phyloP scores from a whole-genome alignment of 2,329 filamentous ascomycete species.

The Diaporthe capsici region DNA sequence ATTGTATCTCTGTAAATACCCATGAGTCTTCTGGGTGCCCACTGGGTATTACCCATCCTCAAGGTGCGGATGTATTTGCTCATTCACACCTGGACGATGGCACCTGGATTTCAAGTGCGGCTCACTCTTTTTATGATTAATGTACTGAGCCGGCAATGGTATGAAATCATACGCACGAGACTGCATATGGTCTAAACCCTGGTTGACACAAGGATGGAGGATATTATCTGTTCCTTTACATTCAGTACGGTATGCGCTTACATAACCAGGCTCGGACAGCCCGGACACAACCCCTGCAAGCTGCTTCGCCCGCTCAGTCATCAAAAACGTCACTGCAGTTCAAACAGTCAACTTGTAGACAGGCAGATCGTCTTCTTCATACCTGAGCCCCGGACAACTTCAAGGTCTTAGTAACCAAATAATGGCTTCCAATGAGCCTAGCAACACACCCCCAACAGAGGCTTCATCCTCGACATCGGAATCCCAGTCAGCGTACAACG shows the following conservation, averaged over 20 bases:
- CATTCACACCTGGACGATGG: not conserved
- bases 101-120: not conserved
- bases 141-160: not conserved
- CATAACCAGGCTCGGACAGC: conserved; percentile 8
- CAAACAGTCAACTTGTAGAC: not conserved
- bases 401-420: not conserved
- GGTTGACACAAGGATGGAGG: too few relatives aligned
- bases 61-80: not conserved
- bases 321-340: conserved; percentile 27
- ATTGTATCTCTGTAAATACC: too few relatives aligned
- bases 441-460: not conserved
- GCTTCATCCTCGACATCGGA: conserved; percentile 38
- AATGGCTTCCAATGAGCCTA: conserved; percentile 20
- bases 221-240: not conserved
- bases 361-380: not conserved
- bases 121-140: not conserved
- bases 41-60: not conserved
- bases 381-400: not conserved
- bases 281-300: conserved; percentile 10
- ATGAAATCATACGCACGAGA: not conserved
- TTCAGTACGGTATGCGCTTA: not conserved
- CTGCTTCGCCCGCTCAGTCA: conserved; percentile 3
- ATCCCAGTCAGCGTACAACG: conserved; percentile 46
- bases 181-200: not conserved
- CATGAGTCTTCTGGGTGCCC: too few relatives aligned